Evolutionary conservation across 2,329 filamentous ascomycete species (phyloP).

Genomic region (Sarocladium kiliense): DNA sequence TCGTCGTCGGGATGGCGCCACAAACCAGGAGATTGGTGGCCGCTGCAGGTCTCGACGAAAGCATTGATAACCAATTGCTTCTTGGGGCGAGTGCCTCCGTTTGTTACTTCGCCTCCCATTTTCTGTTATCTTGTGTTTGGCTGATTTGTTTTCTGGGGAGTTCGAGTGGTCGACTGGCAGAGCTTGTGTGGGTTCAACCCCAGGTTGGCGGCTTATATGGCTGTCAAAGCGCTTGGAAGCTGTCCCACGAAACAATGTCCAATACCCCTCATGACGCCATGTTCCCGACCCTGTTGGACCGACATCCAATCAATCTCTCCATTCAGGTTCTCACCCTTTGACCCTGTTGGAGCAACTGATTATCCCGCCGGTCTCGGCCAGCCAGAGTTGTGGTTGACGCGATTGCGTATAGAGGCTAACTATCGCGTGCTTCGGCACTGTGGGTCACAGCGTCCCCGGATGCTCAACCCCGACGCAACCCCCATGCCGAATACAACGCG

Average conservation of each 20-base stretch:
- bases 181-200: not conserved
- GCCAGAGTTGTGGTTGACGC: not conserved
- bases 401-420: constrained; percentile 1
- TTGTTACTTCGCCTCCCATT: not conserved
- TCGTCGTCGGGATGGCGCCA: constrained; percentile 60
- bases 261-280: constrained; percentile 2
- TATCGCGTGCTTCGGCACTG: constrained; percentile 4
- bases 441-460: not conserved
- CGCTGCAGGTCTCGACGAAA: constrained; percentile 30
- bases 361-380: not conserved
- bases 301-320: not conserved
- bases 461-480: not conserved
- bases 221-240: not conserved
- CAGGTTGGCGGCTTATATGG: not conserved
- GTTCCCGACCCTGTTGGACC: not conserved
- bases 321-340: not conserved
- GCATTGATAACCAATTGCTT: constrained; percentile 38
- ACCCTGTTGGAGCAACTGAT: not conserved
- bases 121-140: not conserved
- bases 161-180: not conserved
- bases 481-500: not conserved
- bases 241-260: not conserved
- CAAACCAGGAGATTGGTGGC: constrained; percentile 40
- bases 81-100: constrained; percentile 16
- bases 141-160: not conserved